Percentiles rank a stretch among this genome's conserved stretches.
These are phyloP conservation scores for Alternaria sp. DNA, from an alignment of 2,329 filamentous ascomycete species.

Conservation along the genomic window DNA sequence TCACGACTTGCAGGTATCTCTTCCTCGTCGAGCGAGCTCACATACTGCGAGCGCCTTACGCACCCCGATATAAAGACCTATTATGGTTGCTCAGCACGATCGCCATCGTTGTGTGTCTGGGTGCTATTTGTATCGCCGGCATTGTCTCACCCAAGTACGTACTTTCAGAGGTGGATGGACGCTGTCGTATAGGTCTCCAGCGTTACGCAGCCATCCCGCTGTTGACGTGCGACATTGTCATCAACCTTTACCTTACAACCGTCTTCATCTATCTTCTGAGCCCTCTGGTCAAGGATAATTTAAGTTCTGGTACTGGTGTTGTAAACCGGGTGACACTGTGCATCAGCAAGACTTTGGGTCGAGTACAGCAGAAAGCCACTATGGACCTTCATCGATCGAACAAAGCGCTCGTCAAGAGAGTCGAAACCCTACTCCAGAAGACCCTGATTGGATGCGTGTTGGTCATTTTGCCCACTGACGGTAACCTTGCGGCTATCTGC, in stretches of 20 bases:
- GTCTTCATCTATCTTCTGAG: constrained; percentile 50
- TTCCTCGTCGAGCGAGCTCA: constrained; percentile 55
- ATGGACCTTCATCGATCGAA: constrained; percentile 26
- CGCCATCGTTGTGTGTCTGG: constrained; percentile 38
- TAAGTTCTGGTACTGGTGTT: constrained; percentile 11
- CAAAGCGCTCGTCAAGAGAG: constrained; percentile 24
- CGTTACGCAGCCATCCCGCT: constrained; percentile 47
- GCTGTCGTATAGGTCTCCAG: constrained; percentile 53
- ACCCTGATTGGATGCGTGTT: constrained; percentile 45
- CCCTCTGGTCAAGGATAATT: constrained; percentile 36
- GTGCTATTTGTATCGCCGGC: constrained; percentile 35
- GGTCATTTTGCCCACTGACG: constrained; percentile 51
- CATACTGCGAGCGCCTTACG: constrained; percentile 46
- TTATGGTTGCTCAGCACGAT: constrained; percentile 47
- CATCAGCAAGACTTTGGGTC: constrained; percentile 22
- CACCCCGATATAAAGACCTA: constrained; percentile 42
- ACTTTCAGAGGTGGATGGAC: constrained; percentile 40
- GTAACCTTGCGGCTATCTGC: constrained; percentile 48
- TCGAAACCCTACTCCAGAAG: constrained; percentile 41
- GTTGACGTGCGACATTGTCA: constrained; percentile 49
- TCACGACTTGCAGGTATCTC: constrained; percentile 40
- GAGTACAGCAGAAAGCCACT: neutral
- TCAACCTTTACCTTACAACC: constrained; percentile 52
- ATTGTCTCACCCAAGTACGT: constrained; percentile 45
- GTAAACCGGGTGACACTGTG: constrained; percentile 24